phyloP scores from a whole-genome alignment of 805 yeast genomes.

The Candida hispaniensis region DNA sequence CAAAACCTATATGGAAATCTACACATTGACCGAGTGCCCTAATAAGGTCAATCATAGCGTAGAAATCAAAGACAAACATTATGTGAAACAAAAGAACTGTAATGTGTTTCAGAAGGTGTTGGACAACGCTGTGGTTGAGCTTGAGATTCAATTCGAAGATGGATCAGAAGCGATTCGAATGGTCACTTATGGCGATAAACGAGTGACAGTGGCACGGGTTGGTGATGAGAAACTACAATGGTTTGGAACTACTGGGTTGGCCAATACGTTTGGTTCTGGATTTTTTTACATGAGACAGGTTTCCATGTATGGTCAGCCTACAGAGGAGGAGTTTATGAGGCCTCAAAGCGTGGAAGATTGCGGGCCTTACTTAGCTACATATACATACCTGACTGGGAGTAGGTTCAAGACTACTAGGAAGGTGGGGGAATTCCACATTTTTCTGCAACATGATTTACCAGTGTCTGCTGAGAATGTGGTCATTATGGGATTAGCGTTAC shows the following conservation, averaged over 20 bases:
- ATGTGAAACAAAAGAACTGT: conserved; percentile 9
- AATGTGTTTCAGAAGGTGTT: conserved; percentile 9
- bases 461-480: conserved; percentile 9
- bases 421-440: conserved; percentile 13
- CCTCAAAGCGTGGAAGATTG: conserved; percentile 9
- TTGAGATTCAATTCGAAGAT: not conserved
- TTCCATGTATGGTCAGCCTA: not conserved
- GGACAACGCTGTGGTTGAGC: conserved; percentile 9
- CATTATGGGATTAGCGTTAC: conserved; percentile 7
- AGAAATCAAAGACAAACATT: not conserved
- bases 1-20: conserved; percentile 14
- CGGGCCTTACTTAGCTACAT: conserved; percentile 14
- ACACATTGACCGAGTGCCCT: conserved; percentile 1
- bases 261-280: conserved; percentile 12
- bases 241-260: conserved; percentile 15
- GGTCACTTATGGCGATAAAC: conserved; percentile 12
- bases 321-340: too few relatives aligned
- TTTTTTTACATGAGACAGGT: conserved; percentile 8
- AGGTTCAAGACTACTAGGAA: conserved; percentile 8
- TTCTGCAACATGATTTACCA: too few relatives aligned
- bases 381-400: conserved; percentile 9
- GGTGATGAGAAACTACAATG: conserved; percentile 9
- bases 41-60: conserved; percentile 1
- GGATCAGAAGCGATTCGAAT: conserved; percentile 7
- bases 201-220: conserved; percentile 10